Evolutionary conservation across 2,329 filamentous ascomycete species (phyloP).

Genomic region (Drechslerella coelobrocha): DNA sequence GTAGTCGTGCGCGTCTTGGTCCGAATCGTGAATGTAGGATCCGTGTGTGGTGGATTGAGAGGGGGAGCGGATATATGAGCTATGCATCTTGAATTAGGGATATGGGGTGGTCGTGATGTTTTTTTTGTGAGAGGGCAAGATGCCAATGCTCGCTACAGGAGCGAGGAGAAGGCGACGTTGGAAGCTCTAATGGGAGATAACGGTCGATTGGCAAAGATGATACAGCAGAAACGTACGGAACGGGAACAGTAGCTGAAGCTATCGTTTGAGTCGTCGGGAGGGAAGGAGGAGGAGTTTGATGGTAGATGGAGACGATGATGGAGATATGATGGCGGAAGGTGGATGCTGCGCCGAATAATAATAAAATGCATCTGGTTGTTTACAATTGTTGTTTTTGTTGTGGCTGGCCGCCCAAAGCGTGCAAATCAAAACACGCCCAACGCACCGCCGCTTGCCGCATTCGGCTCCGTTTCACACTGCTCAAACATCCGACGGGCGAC

Average conservation of each 20-base stretch:
- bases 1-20: slow-evolving; percentile 46
- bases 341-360: not conserved
- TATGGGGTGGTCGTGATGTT: not conserved
- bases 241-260: too few species aligned
- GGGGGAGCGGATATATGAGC: slow-evolving; percentile 32
- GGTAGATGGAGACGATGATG: slow-evolving; percentile 7
- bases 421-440: slow-evolving; percentile 50
- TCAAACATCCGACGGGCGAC: too few species aligned
- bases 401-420: slow-evolving; percentile 42
- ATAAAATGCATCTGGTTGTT: slow-evolving; percentile 21
- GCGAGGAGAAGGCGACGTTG: slow-evolving; percentile 10
- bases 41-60: slow-evolving; percentile 40
- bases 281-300: not conserved
- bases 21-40: slow-evolving; percentile 44
- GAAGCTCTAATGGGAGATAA: not conserved
- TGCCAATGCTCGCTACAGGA: slow-evolving; percentile 17
- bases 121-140: not conserved
- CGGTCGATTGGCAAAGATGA: slow-evolving; percentile 9
- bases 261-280: not conserved
- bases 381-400: slow-evolving; percentile 45
- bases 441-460: not conserved
- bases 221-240: not conserved
- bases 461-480: not conserved
- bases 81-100: slow-evolving; percentile 28
- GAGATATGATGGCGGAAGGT: not conserved